phyloP scores from a whole-genome alignment of 2,329 filamentous ascomycete genomes.

The Colletotrichum incanum region DNA sequence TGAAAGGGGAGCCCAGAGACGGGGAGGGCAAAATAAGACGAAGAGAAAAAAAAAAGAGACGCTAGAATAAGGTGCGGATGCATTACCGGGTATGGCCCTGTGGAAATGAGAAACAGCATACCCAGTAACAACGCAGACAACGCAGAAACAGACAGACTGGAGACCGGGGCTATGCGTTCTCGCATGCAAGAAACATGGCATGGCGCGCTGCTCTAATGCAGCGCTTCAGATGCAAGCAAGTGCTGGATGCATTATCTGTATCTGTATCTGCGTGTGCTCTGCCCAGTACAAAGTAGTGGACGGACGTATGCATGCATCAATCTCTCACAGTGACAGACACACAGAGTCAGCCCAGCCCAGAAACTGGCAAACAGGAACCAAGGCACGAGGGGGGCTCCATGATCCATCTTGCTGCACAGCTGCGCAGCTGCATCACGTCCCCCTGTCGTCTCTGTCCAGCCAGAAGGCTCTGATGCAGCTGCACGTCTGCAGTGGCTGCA shows the following conservation, averaged over 20 bases:
- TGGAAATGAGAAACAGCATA: slow-evolving; percentile 7
- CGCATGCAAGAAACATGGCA: neutral
- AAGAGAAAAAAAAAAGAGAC: neutral
- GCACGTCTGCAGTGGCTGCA: slow-evolving; percentile 38
- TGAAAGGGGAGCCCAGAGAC: neutral
- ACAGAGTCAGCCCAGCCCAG: slow-evolving; percentile 13
- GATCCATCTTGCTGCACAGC: neutral
- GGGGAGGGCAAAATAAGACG: neutral
- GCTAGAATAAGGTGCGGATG: slow-evolving; percentile 25
- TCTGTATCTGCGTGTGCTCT: slow-evolving; percentile 26
- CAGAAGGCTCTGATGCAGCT: slow-evolving; percentile 32
- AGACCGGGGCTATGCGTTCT: slow-evolving; percentile 1
- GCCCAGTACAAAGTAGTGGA: neutral
- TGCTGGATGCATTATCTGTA: slow-evolving; percentile 30
- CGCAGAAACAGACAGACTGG: neutral
- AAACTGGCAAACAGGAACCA: slow-evolving; percentile 30
- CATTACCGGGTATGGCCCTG: slow-evolving; percentile 14
- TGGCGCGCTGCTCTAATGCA: slow-evolving; percentile 2
- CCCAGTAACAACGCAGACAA: neutral
- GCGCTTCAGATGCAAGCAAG: slow-evolving; percentile 18
- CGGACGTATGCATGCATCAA: neutral
- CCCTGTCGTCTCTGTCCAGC: slow-evolving; percentile 34
- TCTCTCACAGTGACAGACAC: neutral
- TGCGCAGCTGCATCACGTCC: slow-evolving; percentile 27
- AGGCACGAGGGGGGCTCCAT: neutral